Conservation (phyloP, 2,329 filamentous ascomycete species). For the Trichoderma pleuroti region DNA sequence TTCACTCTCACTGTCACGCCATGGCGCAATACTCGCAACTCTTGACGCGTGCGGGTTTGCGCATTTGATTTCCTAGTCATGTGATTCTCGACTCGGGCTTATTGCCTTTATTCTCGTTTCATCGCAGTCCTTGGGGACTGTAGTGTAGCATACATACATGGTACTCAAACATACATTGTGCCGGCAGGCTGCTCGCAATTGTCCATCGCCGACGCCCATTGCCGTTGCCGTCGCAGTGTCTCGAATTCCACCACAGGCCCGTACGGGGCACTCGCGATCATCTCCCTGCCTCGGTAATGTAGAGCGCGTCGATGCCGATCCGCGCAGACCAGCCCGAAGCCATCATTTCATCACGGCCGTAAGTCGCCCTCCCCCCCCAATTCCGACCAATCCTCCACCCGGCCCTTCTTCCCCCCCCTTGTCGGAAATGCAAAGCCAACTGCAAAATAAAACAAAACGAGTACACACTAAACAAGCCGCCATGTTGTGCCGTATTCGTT, state of each 20-base stretch:
- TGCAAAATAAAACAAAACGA: not conserved
- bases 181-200: not conserved
- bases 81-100: not conserved
- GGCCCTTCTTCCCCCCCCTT: not conserved
- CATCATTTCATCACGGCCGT: not conserved
- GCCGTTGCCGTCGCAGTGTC: slow-evolving; percentile 6
- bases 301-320: not conserved
- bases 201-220: slow-evolving; percentile 3
- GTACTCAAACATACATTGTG: slow-evolving; percentile 7
- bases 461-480: slow-evolving; percentile 15
- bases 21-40: not conserved
- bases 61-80: not conserved
- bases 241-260: slow-evolving; percentile 2
- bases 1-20: not conserved
- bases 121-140: slow-evolving; percentile 1
- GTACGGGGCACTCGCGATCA: not conserved
- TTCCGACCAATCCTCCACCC: not conserved
- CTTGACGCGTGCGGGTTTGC: not conserved
- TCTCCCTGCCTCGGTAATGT: slow-evolving; percentile 1
- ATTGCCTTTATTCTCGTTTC: not conserved
- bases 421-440: slow-evolving; percentile 7
- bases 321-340: not conserved
- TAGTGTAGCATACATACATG: slow-evolving; percentile 10
- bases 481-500: slow-evolving; percentile 20
- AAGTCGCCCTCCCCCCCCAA: not conserved